Evolutionary conservation across 257 asterid genomes (phyloP).

Genomic region (Lithospermum erythrorhizon): DNA sequence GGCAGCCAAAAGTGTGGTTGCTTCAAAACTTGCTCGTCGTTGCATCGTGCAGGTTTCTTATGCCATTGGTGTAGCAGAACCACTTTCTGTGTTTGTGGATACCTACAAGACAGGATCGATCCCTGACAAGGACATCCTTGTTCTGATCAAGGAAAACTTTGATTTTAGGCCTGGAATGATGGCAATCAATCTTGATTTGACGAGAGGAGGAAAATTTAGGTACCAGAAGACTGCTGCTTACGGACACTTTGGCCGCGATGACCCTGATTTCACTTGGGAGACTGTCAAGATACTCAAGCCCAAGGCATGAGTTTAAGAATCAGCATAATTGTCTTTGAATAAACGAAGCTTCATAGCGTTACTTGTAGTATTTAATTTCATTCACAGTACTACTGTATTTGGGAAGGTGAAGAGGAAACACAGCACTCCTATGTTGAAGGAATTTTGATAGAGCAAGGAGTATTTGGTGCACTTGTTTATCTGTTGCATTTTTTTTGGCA

Average conservation of each 20-base stretch:
- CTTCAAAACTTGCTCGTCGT: slow-evolving; percentile 77
- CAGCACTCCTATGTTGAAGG: too few species aligned
- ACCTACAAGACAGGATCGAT: slow-evolving; percentile 76
- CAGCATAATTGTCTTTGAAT: neutral
- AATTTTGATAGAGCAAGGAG: too few species aligned
- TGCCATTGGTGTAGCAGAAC: slow-evolving; percentile 91
- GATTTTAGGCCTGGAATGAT: slow-evolving; percentile 97
- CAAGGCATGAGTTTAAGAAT: slow-evolving; percentile 45
- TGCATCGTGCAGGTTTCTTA: slow-evolving; percentile 85
- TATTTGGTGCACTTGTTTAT: too few species aligned
- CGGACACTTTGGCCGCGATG: slow-evolving; percentile 88
- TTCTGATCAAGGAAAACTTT: slow-evolving; percentile 63
- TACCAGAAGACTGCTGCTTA: slow-evolving; percentile 90
- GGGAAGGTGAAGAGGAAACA: too few species aligned
- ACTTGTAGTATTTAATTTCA: too few species aligned
- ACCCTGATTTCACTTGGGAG: slow-evolving; percentile 83
- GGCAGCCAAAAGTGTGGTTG: slow-evolving; percentile 90
- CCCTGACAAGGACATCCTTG: slow-evolving; percentile 77
- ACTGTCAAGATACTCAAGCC: slow-evolving; percentile 79
- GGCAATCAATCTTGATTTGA: slow-evolving; percentile 71
- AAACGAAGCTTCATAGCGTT: too few species aligned
- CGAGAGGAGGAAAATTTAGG: slow-evolving; percentile 76
- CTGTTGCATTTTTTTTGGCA: too few species aligned
- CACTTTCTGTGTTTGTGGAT: slow-evolving; percentile 77
- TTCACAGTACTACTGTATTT: too few species aligned